Base-by-base conservation (phyloP, 2,329 filamentous ascomycete genomes). In the Nothophaeocryptopus gaeumannii region DNA sequence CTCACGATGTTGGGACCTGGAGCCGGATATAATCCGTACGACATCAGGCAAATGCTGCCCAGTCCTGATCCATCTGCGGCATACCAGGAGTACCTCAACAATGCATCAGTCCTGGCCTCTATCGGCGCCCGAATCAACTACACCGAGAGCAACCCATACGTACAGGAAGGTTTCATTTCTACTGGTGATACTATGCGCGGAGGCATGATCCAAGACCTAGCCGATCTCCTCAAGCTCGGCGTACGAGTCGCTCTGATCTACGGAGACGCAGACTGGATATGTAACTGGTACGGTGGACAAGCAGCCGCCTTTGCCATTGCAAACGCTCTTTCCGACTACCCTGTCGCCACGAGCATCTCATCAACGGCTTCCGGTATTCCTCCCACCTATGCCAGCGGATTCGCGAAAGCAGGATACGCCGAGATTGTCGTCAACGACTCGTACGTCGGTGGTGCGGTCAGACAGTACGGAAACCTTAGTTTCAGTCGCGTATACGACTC, bases 391-490 rank as follows among this genome's bases (percentile, higher is more conserved):
- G 69, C 74, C 0, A 67, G 70, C 1, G 68, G 71, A 26, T 93
- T 92, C 64, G 71, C 76, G 1, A 67, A 72, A 0, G 83, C 88
- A 0, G 88, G 87, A 1, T 93, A 93, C 64, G 80, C 82, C 0
- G 81, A 85, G 11, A 82, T 93, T 54, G 72, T 83, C 10, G 82
- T 88, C 35, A 87, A 89, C 63, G 77, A 76, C 20, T 75, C 78
- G 5, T 85, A 86, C 68, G 80, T 83, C 63, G 87, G 81, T 44
- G 89, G 88, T 14, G 79, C 81, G 48, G 87, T 89, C 0, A 80
- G 88, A 3, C 87, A 93, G 67, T 88, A 82, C 60, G 88, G 85
- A 9, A 91, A 91, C 48, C 65, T 80, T 5, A 74, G 69, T 31
- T 79, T 79, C 61, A 71, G 70, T 5, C 70, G 76, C 11, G 70